A percentile compares a stretch with the other conserved stretches of the same genome.
phyloP scores from a whole-genome alignment of 805 yeast genomes.

The Ogataea ganodermae region DNA sequence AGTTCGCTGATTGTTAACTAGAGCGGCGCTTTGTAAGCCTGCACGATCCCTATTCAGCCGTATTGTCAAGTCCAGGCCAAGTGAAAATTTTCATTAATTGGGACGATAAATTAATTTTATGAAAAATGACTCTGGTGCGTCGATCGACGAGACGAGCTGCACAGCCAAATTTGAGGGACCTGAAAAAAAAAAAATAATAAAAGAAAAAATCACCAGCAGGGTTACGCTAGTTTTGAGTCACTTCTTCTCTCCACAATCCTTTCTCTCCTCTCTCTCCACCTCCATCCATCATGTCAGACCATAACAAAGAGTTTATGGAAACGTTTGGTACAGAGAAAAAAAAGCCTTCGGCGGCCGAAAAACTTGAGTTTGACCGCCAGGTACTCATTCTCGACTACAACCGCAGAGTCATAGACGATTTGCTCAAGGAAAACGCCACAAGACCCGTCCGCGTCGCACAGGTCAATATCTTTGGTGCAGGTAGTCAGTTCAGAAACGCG shows the following conservation, averaged over 20 bases:
- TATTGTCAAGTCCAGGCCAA: background rate
- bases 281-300: slow-evolving; percentile 15
- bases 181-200: background rate
- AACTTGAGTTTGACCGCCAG: slow-evolving; percentile 32
- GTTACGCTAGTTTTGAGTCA: no score
- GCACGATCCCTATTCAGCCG: slow-evolving; percentile 7
- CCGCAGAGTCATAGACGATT: slow-evolving; percentile 26
- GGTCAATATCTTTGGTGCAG: slow-evolving; percentile 51
- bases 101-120: background rate
- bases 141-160: slow-evolving; percentile 4
- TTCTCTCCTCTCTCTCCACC: background rate
- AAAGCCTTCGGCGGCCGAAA: slow-evolving; percentile 10
- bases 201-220: background rate
- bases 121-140: slow-evolving; percentile 5
- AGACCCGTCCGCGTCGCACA: slow-evolving; percentile 46
- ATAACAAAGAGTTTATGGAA: slow-evolving; percentile 27
- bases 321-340: slow-evolving; percentile 17
- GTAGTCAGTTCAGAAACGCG: slow-evolving; percentile 42
- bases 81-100: slow-evolving; percentile 6
- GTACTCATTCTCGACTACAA: slow-evolving; percentile 33
- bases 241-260: background rate
- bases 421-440: slow-evolving; percentile 35
- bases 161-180: background rate
- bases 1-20: background rate
- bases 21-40: slow-evolving; percentile 2